A percentile compares a stretch with the other conserved stretches of the same genome.
Conservation (phyloP, 441 rosid species). For the Erodium moschatum region DNA sequence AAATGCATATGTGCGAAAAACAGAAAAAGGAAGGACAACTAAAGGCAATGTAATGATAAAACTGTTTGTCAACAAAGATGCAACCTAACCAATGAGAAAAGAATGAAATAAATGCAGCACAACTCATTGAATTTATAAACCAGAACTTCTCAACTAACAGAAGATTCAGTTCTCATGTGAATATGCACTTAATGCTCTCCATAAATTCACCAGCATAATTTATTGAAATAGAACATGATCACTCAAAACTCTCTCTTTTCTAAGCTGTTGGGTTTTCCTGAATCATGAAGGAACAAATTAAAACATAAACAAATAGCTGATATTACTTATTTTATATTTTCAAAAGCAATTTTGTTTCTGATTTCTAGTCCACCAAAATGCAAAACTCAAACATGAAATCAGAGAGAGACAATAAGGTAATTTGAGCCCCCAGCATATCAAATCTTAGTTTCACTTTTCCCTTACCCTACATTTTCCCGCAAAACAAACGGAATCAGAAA, state of each 20-base stretch:
- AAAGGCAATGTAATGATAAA: background rate
- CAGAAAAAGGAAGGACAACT: background rate
- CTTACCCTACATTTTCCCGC: background rate
- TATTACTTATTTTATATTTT: no score
- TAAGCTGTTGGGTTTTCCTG: background rate
- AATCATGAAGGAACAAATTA: background rate
- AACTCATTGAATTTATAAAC: background rate
- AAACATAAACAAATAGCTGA: no score
- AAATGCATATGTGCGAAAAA: background rate
- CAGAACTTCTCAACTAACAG: background rate
- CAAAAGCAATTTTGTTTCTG: no score
- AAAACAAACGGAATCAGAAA: background rate
- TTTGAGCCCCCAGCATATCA: background rate
- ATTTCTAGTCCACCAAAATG: no score
- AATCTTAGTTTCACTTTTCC: background rate
- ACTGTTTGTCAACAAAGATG: background rate
- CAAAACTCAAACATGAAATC: background rate
- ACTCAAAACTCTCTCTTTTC: background rate
- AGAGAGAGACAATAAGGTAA: background rate
- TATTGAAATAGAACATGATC: slow-evolving; percentile 1
- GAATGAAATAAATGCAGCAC: slow-evolving; percentile 3
- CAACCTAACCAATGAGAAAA: background rate
- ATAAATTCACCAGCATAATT: background rate
- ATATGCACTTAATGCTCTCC: background rate
- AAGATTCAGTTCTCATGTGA: background rate